A percentile compares a stretch with the other conserved stretches of the same genome.
These are phyloP conservation scores for Trichoderma endophyticum DNA, from an alignment of 2,329 filamentous ascomycete genomes.

Conservation along the genomic window DNA sequence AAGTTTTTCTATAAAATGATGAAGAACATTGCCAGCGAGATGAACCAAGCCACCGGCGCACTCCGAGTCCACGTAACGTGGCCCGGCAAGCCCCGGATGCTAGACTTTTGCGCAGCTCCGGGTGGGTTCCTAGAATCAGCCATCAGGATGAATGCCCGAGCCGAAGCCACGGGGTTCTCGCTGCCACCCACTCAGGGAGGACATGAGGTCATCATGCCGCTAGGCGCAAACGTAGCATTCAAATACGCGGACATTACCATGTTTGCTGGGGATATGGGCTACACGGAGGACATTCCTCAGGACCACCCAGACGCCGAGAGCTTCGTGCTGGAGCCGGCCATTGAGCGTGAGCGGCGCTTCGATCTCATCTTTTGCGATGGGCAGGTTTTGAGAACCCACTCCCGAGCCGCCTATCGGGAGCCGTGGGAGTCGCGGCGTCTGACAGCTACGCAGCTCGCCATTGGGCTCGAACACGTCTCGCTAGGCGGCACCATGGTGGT, in stretches of 20 bases:
- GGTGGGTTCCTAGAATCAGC: constrained; percentile 47
- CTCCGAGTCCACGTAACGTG: constrained; percentile 26
- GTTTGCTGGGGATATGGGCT: constrained; percentile 45
- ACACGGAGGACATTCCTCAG: constrained; percentile 27
- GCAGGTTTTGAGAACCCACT: constrained; percentile 42
- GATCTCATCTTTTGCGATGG: constrained; percentile 48
- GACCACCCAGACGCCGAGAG: constrained; percentile 26
- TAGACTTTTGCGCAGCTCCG: constrained; percentile 56
- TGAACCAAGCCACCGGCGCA: constrained; percentile 21
- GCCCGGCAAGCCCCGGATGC: constrained; percentile 31
- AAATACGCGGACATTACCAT: constrained; percentile 48
- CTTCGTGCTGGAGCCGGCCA: constrained; percentile 31
- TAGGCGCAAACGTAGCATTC: constrained; percentile 20
- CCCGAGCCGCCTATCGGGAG: constrained; percentile 32
- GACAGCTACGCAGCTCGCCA: constrained; percentile 37
- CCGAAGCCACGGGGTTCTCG: constrained; percentile 37
- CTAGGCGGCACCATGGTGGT: constrained; percentile 49
- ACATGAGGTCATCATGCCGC: constrained; percentile 34
- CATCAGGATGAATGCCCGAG: constrained; percentile 34
- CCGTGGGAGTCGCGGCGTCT: constrained; percentile 37
- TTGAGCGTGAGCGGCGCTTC: constrained; percentile 30
- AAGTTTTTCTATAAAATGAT: constrained; percentile 23
- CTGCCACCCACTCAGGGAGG: constrained; percentile 41
- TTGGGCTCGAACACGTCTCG: constrained; percentile 45
- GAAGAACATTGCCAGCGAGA: constrained; percentile 5